phyloP scores from a whole-genome alignment of 352 stramenopile genomes.

The Pythium rishiriense region DNA sequence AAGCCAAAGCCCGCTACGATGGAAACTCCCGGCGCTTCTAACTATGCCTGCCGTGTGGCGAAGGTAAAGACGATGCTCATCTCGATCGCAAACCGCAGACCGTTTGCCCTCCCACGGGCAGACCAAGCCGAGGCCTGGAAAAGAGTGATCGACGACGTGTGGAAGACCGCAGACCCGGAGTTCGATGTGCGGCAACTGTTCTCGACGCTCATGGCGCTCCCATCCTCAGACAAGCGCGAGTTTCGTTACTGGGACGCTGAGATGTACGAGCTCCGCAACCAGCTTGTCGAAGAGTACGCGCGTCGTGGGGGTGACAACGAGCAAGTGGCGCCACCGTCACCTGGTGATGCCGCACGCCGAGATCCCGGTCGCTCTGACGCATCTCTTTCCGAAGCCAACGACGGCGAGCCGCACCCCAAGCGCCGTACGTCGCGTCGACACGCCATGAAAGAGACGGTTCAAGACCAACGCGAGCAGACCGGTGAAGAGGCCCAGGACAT shows the following conservation, averaged over 20 bases:
- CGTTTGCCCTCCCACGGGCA: background rate
- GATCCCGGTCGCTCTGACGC: too few relatives aligned
- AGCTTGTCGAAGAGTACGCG: background rate
- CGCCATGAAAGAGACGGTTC: background rate
- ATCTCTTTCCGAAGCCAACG: background rate
- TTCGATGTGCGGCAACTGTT: background rate
- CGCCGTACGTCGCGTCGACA: background rate
- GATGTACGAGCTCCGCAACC: background rate
- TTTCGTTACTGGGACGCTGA: background rate
- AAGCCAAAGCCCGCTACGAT: too few relatives aligned
- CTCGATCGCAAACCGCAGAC: background rate
- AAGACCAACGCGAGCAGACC: background rate
- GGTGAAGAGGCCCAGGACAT: background rate
- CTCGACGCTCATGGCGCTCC: background rate
- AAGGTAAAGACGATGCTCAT: background rate
- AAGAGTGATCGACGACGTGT: background rate
- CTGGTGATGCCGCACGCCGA: too few relatives aligned
- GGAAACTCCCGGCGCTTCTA: too few relatives aligned
- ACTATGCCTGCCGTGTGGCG: too few relatives aligned
- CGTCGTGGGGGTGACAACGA: background rate
- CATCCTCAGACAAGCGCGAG: background rate
- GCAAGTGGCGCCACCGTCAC: background rate
- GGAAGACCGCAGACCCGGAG: background rate
- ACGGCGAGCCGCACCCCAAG: background rate
- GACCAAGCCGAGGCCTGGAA: background rate